Conservation (phyloP, 441 rosid genomes). For the Populus tomentosa region DNA sequence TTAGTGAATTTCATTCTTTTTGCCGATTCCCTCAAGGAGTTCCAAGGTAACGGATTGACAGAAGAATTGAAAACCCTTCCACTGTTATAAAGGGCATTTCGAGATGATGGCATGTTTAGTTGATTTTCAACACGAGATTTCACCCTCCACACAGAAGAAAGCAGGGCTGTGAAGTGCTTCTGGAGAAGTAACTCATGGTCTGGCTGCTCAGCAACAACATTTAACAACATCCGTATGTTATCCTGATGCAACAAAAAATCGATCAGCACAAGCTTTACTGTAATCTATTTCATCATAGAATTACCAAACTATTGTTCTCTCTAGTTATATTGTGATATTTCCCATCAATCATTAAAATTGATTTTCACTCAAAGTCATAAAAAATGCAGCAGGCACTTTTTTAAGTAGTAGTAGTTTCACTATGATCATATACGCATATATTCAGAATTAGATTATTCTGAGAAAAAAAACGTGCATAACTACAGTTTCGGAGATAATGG, state of each 20-base stretch:
- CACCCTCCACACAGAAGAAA: slow-evolving; percentile 77
- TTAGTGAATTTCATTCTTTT: slow-evolving; percentile 56
- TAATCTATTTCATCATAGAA: background rate
- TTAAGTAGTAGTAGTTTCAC: background rate
- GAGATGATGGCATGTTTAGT: slow-evolving; percentile 33
- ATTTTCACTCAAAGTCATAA: background rate
- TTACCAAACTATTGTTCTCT: background rate
- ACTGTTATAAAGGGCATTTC: slow-evolving; percentile 47
- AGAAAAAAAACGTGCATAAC: background rate
- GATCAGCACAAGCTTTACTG: slow-evolving; percentile 11
- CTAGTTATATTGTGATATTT: background rate
- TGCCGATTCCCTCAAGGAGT: slow-evolving; percentile 39
- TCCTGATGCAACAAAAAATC: slow-evolving; percentile 60
- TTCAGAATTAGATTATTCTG: background rate
- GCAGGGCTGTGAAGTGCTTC: slow-evolving; percentile 84
- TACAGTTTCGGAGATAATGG: background rate
- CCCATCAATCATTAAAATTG: background rate
- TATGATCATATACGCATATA: background rate
- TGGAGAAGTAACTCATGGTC: slow-evolving; percentile 90
- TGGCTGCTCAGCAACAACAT: slow-evolving; percentile 68
- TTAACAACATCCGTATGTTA: slow-evolving; percentile 63
- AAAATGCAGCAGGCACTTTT: background rate
- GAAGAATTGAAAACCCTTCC: slow-evolving; percentile 46
- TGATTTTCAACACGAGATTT: slow-evolving; percentile 27
- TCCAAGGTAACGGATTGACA: slow-evolving; percentile 30